Percentiles rank a stretch among this genome's conserved stretches.
Evolutionary conservation across 176 grass and related monocot genomes (phyloP).

Genomic region (Cenchrus purpureus): DNA sequence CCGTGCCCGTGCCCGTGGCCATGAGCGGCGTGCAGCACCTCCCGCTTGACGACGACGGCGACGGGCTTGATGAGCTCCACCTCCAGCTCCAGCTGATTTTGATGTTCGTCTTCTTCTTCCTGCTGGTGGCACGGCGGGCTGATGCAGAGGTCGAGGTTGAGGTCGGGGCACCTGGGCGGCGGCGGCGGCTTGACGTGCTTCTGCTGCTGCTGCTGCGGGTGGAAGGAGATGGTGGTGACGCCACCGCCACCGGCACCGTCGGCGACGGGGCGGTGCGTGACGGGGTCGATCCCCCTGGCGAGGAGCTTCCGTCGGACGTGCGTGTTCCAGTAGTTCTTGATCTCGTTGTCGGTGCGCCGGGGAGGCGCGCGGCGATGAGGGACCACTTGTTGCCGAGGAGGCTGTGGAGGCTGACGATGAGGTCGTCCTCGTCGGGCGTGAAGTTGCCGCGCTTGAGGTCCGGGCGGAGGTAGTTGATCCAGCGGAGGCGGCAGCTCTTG

Average conservation of each 20-base stretch:
- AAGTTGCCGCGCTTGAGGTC: conserved; percentile 99
- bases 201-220: neutral
- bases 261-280: conserved; percentile 71
- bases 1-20: too few relatives aligned
- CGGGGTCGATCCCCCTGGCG: conserved; percentile 67
- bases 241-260: neutral
- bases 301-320: conserved; percentile 81
- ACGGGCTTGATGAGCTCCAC: neutral
- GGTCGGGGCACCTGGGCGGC: conserved; percentile 66
- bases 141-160: conserved; percentile 95
- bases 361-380: conserved; percentile 75
- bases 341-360: conserved; percentile 95
- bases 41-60: conserved; percentile 36
- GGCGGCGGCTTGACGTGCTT: neutral
- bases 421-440: conserved; percentile 77
- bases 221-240: conserved; percentile 48
- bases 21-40: neutral
- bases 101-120: conserved; percentile 6
- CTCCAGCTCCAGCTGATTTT: too few relatives aligned
- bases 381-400: conserved; percentile 97
- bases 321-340: conserved; percentile 99
- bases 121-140: conserved; percentile 51
- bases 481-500: conserved; percentile 98
- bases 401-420: conserved; percentile 89
- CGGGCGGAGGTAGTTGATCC: conserved; percentile 99